phyloP scores from a whole-genome alignment of 2,329 filamentous ascomycete genomes.

The Dactylellina sp. region DNA sequence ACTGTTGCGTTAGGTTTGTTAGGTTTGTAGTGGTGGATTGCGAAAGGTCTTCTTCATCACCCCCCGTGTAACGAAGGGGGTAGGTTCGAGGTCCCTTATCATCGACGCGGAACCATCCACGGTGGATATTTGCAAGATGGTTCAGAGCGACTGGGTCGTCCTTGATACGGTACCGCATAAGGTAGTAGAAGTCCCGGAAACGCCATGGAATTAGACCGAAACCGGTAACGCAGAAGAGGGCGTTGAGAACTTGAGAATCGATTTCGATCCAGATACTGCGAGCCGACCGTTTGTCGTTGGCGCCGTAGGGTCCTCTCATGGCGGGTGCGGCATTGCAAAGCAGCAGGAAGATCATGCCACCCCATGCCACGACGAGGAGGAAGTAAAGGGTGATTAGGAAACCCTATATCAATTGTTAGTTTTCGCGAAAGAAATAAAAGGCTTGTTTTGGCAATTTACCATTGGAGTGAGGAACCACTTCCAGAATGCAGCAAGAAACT shows the following conservation, averaged over 20 bases:
- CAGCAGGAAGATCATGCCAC: slow-evolving; percentile 88
- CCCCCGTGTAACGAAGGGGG: slow-evolving; percentile 62
- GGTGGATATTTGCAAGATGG: slow-evolving; percentile 78
- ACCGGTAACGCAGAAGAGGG: slow-evolving; percentile 85
- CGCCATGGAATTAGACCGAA: slow-evolving; percentile 88
- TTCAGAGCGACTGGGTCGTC: slow-evolving; percentile 69
- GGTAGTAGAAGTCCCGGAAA: slow-evolving; percentile 80
- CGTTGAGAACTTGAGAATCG: slow-evolving; percentile 84
- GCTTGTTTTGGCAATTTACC: slow-evolving; percentile 25
- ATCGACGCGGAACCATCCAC: slow-evolving; percentile 78
- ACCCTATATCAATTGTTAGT: slow-evolving; percentile 65
- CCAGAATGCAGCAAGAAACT: slow-evolving; percentile 74
- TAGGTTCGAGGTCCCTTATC: slow-evolving; percentile 69
- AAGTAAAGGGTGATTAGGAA: slow-evolving; percentile 83
- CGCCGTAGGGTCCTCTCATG: slow-evolving; percentile 70
- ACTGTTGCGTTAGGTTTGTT: slow-evolving; percentile 73
- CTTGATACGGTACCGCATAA: slow-evolving; percentile 74
- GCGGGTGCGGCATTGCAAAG: slow-evolving; percentile 76
- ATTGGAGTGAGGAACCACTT: slow-evolving; percentile 79
- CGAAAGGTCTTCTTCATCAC: slow-evolving; percentile 64
- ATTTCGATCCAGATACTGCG: slow-evolving; percentile 87
- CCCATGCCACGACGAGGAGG: slow-evolving; percentile 86
- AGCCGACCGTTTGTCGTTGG: slow-evolving; percentile 78
- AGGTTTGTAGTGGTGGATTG: slow-evolving; percentile 64
- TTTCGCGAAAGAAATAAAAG: not conserved